phyloP scores from a whole-genome alignment of 2,329 filamentous ascomycete genomes.

The Sphaerulina populicola region DNA sequence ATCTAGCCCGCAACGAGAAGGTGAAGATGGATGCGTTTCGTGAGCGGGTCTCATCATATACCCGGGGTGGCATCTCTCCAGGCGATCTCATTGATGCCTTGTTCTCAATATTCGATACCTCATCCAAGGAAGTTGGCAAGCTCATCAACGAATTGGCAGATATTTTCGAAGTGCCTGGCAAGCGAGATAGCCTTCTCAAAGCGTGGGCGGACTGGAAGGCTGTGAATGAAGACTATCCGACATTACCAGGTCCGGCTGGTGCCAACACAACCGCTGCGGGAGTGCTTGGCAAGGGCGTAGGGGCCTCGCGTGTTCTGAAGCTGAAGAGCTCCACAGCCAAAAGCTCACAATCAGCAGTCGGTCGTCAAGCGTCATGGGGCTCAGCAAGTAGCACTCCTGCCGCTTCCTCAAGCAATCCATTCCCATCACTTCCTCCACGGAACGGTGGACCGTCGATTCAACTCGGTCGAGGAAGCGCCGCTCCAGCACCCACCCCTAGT shows the following conservation, averaged over 20 bases:
- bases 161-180: slow-evolving; percentile 74
- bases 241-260: slow-evolving; percentile 66
- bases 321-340: slow-evolving; percentile 62
- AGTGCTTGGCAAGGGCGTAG: slow-evolving; percentile 44
- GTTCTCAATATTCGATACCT: slow-evolving; percentile 75
- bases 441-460: slow-evolving; percentile 14
- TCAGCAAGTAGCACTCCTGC: slow-evolving; percentile 29
- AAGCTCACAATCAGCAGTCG: slow-evolving; percentile 54
- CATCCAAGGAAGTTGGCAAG: slow-evolving; percentile 73
- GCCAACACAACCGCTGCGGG: slow-evolving; percentile 47
- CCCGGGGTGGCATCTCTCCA: slow-evolving; percentile 59
- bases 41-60: slow-evolving; percentile 68
- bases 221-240: slow-evolving; percentile 92
- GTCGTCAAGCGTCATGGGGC: slow-evolving; percentile 51
- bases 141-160: slow-evolving; percentile 86
- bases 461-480: slow-evolving; percentile 11
- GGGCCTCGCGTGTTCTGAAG: slow-evolving; percentile 56
- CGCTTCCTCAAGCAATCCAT: slow-evolving; percentile 18
- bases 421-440: slow-evolving; percentile 26
- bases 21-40: slow-evolving; percentile 72
- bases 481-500: slow-evolving; percentile 19
- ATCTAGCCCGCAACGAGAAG: slow-evolving; percentile 68
- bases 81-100: slow-evolving; percentile 76
- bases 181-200: slow-evolving; percentile 64
- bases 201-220: slow-evolving; percentile 95